These are phyloP conservation scores for Globisporangium perplexum DNA, from an alignment of 352 stramenopile species.

Conservation along the genomic window DNA sequence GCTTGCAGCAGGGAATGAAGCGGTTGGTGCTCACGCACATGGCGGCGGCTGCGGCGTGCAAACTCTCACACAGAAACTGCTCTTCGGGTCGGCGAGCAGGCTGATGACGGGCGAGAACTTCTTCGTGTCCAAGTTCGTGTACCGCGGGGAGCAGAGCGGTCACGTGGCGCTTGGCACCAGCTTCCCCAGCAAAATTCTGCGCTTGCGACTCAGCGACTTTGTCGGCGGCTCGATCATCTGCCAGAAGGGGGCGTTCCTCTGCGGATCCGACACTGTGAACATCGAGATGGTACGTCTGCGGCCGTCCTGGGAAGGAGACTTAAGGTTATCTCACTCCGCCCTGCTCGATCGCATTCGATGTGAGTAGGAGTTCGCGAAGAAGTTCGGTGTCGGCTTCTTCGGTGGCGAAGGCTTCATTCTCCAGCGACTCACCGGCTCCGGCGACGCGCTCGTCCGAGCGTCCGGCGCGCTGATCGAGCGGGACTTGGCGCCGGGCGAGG, in stretches of 20 bases:
- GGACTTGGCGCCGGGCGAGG: conserved; percentile 83
- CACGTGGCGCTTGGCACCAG: conserved; percentile 89
- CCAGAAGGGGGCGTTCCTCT: conserved; percentile 91
- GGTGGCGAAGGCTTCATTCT: conserved; percentile 94
- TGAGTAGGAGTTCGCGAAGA: conserved; percentile 83
- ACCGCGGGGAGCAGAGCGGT: conserved; percentile 51
- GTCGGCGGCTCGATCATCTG: conserved; percentile 83
- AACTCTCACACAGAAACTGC: background rate
- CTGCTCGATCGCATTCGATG: background rate
- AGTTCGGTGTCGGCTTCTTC: conserved; percentile 91
- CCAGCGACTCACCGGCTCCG: conserved; percentile 86
- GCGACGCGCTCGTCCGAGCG: conserved; percentile 90
- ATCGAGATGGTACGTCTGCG: conserved; percentile 83
- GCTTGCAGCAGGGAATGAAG: conserved; percentile 81
- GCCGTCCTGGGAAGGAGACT: too few species aligned
- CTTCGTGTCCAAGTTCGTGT: conserved; percentile 72
- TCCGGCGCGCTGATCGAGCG: conserved; percentile 86
- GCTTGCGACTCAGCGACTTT: conserved; percentile 86
- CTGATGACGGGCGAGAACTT: conserved; percentile 81
- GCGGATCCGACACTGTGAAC: conserved; percentile 87
- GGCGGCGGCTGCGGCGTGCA: too few species aligned
- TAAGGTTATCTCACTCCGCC: too few species aligned
- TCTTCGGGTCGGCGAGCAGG: conserved; percentile 14
- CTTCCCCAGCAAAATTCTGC: conserved; percentile 88
- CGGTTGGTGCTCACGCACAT: conserved; percentile 33